Evolutionary conservation across 306 rosid genomes (phyloP).

Genomic region (Cicer cuneatum): DNA sequence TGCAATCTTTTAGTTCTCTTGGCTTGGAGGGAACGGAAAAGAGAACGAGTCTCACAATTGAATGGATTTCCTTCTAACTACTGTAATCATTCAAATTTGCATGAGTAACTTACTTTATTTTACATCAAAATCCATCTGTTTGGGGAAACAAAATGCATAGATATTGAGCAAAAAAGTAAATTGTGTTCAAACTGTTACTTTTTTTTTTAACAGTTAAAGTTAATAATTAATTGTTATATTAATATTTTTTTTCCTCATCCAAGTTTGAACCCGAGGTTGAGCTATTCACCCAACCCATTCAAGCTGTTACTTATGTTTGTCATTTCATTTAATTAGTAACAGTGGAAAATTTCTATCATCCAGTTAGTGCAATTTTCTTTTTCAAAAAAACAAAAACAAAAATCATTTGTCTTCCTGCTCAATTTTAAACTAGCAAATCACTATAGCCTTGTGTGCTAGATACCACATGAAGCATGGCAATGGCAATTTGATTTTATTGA

Average conservation of each 20-base stretch:
- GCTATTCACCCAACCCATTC: too few species aligned
- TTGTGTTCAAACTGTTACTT: too few species aligned
- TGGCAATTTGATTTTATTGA: background rate
- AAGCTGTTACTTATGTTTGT: background rate
- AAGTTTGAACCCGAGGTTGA: too few species aligned
- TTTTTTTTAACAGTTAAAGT: too few species aligned
- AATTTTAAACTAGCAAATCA: background rate
- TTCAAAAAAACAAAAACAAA: too few species aligned
- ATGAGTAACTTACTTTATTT: background rate
- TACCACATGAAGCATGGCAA: background rate
- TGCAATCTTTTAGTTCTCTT: too few species aligned
- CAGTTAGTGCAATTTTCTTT: background rate
- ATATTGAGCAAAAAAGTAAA: too few species aligned
- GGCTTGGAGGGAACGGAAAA: too few species aligned
- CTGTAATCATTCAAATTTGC: background rate
- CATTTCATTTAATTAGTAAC: background rate
- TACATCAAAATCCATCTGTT: background rate
- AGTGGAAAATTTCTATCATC: background rate
- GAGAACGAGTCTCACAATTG: too few species aligned
- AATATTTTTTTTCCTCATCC: too few species aligned
- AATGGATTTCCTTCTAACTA: background rate
- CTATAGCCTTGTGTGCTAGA: background rate
- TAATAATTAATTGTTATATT: too few species aligned
- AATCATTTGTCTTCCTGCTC: constrained; percentile 13
- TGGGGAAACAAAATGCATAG: background rate